A percentile compares a stretch with the other conserved stretches of the same genome.
Conservation (phyloP, 2,329 filamentous ascomycete species). For the Chaetothyriales sp. region DNA sequence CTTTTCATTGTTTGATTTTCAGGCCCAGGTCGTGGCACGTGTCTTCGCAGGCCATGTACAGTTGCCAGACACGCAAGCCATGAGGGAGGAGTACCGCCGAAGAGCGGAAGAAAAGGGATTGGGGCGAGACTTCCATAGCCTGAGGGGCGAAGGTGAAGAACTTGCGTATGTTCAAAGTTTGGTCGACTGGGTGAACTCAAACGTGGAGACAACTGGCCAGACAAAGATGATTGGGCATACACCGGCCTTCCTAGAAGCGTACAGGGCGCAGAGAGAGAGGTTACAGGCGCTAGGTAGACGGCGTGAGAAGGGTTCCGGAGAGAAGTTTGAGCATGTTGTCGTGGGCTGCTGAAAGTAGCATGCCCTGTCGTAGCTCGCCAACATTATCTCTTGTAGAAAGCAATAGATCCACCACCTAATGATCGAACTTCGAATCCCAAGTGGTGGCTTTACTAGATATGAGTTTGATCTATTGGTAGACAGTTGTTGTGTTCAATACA, state of each 20-base stretch:
- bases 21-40: constrained; percentile 48
- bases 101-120: constrained; percentile 19
- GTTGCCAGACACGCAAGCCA: constrained; percentile 34
- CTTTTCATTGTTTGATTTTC: constrained; percentile 57
- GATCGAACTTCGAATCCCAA: not conserved
- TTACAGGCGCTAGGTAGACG: not conserved
- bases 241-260: not conserved
- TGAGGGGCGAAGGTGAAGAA: constrained; percentile 22
- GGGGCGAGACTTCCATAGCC: constrained; percentile 27
- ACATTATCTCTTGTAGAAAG: not conserved
- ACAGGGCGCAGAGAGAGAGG: constrained; percentile 1
- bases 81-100: constrained; percentile 22
- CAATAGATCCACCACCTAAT: not conserved
- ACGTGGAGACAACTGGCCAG: constrained; percentile 1
- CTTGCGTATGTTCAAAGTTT: constrained; percentile 24
- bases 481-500: too few relatives aligned
- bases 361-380: too few relatives aligned
- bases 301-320: not conserved
- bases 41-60: constrained; percentile 39
- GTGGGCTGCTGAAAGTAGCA: not conserved
- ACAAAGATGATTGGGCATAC: constrained; percentile 2
- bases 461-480: too few relatives aligned
- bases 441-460: not conserved
- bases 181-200: constrained; percentile 25
- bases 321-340: not conserved